Base-by-base conservation (phyloP, 257 asterid genomes). In the Nicotiana attenuata region DNA sequence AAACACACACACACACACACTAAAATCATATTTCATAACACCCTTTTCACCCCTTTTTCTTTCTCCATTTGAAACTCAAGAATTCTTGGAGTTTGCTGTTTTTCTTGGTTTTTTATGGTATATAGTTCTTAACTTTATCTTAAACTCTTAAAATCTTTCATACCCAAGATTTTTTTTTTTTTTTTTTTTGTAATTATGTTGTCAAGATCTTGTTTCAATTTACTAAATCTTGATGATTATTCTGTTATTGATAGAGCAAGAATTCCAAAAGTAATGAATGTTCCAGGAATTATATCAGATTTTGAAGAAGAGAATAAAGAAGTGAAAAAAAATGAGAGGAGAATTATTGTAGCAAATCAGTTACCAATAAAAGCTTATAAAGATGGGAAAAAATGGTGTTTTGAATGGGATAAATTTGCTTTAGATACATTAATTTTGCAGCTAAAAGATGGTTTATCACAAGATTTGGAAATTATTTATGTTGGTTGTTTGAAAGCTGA, bases 131-230 rank as follows among this genome's bases (percentile, higher is more conserved):
- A 66, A 17, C 76, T 66, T 66, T 17, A 33, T 67, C 6, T 17
- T 33, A 5, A 66, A 41, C 8, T 67, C 38, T 67, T 33, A 5
- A 66, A 41, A 41, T 67, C 38, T 67, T 66, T 67, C 26, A 33
- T 67, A 33, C 10, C 5, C 38, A 50, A 20, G 50, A 20, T 31
- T 22, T 64, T 55, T 1, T 26, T 26, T 24, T 16, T 31, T 47
- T 77, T 78, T 65, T 17, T 76, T 65, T 3, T 45, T 33, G 50
- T 19, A 59, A 78, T 68, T 80, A 93, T 93, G 98, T 85, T 93
- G 87, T 93, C 98, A 52, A 88, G 94, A 91, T 93, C 98, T 83
- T 93, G 87, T 83, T 90, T 94, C 83, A 92, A 92, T 91, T 91
- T 92, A 20, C 69, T 91, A 57, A 92, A 88, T 82, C 87, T 90